Percentiles rank a stretch among this genome's conserved stretches.
phyloP scores from a whole-genome alignment of 2,329 filamentous ascomycete genomes.

The Fusarium torulosum region DNA sequence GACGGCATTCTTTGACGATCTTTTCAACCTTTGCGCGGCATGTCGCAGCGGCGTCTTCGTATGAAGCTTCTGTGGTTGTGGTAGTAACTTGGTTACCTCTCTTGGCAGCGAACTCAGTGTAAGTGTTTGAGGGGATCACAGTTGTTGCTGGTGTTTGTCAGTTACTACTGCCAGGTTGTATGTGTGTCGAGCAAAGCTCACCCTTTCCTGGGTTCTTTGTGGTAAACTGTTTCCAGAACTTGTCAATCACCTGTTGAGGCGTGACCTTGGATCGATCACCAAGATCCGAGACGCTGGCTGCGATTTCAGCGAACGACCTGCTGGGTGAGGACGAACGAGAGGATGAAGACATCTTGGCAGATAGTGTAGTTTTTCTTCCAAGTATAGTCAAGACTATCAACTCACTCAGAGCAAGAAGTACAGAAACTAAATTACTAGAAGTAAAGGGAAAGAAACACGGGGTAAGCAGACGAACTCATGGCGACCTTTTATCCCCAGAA shows the following conservation, averaged over 20 bases:
- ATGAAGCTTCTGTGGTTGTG: constrained; percentile 73
- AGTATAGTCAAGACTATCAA: no score
- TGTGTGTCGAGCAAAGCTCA: constrained; percentile 43
- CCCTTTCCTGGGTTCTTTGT: constrained; percentile 79
- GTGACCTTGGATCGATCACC: constrained; percentile 59
- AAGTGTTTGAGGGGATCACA: constrained; percentile 76
- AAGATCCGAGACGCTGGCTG: constrained; percentile 13
- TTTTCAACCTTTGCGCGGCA: constrained; percentile 75
- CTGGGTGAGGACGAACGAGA: constrained; percentile 27
- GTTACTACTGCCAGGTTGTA: neutral
- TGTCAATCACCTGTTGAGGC: constrained; percentile 76
- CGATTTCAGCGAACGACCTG: constrained; percentile 9
- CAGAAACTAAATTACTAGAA: neutral
- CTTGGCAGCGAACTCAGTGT: constrained; percentile 70
- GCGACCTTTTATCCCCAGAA: constrained; percentile 23
- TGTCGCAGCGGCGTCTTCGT: constrained; percentile 76
- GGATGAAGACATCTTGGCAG: constrained; percentile 22
- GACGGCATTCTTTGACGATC: constrained; percentile 74
- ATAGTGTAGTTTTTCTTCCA: neutral
- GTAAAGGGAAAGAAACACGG: neutral
- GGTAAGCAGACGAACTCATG: neutral
- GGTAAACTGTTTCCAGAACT: constrained; percentile 80
- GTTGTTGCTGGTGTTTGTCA: constrained; percentile 65
- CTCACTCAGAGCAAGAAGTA: no score
- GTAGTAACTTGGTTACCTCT: constrained; percentile 66